These are phyloP conservation scores for Persicaria tinctoria DNA, from an alignment of 148 eudicot species.

Conservation along the genomic window DNA sequence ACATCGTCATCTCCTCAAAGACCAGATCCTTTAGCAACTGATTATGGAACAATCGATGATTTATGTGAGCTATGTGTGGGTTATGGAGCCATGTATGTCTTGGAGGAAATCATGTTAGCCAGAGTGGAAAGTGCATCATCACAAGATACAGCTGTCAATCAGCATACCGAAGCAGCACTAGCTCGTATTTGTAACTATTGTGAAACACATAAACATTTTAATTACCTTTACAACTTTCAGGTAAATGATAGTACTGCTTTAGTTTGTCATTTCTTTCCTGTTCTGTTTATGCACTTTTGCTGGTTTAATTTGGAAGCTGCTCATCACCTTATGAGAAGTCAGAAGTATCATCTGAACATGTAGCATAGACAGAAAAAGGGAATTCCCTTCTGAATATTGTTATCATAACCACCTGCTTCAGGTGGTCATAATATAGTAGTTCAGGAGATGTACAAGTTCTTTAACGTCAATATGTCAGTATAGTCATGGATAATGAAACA, in stretches of 20 bases:
- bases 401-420: background rate
- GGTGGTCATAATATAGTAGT: background rate
- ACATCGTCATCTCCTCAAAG: constrained; percentile 88
- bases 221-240: constrained; percentile 84
- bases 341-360: background rate
- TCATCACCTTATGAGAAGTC: background rate
- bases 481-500: background rate
- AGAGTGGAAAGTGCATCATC: constrained; percentile 42
- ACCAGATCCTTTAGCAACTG: constrained; percentile 71
- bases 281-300: background rate
- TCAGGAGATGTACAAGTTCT: background rate
- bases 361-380: background rate
- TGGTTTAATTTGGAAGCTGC: background rate
- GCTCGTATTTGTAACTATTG: constrained; percentile 78
- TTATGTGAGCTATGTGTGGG: constrained; percentile 75
- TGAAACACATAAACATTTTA: constrained; percentile 85
- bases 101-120: constrained; percentile 77
- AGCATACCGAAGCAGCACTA: constrained; percentile 67
- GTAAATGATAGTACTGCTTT: constrained; percentile 25
- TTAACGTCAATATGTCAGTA: background rate
- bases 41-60: constrained; percentile 87
- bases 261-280: background rate
- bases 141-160: constrained; percentile 40
- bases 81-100: constrained; percentile 75
- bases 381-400: background rate